Percentiles rank a stretch among this genome's conserved stretches.
Evolutionary conservation across 768 basidiomycete genomes (phyloP).

Genomic region (Asterophora lycoperdoides): DNA sequence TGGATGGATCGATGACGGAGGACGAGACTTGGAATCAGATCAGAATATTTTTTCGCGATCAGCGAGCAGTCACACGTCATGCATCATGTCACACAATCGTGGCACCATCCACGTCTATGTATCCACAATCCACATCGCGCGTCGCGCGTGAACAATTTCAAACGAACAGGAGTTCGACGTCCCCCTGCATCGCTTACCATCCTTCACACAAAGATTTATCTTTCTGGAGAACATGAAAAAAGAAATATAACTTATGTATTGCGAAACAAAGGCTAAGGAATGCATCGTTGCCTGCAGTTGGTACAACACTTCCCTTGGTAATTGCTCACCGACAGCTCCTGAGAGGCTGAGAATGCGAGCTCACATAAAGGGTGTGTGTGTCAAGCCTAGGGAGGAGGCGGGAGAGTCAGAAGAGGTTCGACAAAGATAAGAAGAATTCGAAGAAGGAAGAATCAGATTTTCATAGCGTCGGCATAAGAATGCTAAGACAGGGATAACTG

Average conservation of each 20-base stretch:
- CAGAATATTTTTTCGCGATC: not conserved
- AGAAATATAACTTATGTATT: not conserved
- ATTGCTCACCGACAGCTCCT: slow-evolving; percentile 9
- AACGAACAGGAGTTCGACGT: too few relatives aligned
- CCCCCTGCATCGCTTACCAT: too few relatives aligned
- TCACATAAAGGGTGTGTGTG: slow-evolving; percentile 8
- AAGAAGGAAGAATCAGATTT: slow-evolving; percentile 26
- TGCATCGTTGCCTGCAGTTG: not conserved
- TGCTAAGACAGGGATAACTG: slow-evolving; percentile 34
- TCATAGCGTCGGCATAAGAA: slow-evolving; percentile 26
- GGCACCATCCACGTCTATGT: too few relatives aligned
- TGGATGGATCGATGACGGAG: not conserved
- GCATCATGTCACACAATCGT: too few relatives aligned
- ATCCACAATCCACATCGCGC: too few relatives aligned
- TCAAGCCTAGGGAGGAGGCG: not conserved
- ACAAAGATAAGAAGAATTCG: not conserved
- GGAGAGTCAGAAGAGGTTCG: slow-evolving; percentile 1
- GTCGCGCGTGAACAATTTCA: too few relatives aligned
- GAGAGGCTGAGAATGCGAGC: too few relatives aligned
- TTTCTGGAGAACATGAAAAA: not conserved
- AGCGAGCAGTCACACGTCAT: not conserved
- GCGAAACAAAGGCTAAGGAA: not conserved
- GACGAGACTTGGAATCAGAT: not conserved
- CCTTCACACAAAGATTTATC: too few relatives aligned
- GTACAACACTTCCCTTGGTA: slow-evolving; percentile 3